A percentile compares a stretch with the other conserved stretches of the same genome.
Evolutionary conservation across 768 basidiomycete genomes (phyloP).

Genomic region (Russula olivacea): DNA sequence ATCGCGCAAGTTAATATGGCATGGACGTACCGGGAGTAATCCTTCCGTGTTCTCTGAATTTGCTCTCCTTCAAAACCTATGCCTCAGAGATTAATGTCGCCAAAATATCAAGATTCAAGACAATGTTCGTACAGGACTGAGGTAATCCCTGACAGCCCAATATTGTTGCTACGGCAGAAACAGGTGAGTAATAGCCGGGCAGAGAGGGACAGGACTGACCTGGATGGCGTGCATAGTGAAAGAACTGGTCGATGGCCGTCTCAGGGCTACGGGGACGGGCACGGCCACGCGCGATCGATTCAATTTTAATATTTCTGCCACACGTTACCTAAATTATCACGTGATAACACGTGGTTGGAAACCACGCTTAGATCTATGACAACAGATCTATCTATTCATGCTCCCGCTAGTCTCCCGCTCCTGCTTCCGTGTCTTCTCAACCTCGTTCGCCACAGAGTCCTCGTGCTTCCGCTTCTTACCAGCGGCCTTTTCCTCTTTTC

Average conservation of each 20-base stretch:
- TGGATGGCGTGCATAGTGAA: conserved; percentile 46
- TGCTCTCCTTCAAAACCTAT: conserved; percentile 94
- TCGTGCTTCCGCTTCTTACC: background rate
- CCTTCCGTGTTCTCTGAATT: conserved; percentile 97
- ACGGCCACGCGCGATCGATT: conserved; percentile 27
- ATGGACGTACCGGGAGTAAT: conserved; percentile 77
- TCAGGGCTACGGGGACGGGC: conserved; percentile 17
- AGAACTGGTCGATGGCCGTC: conserved; percentile 6
- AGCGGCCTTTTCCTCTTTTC: background rate
- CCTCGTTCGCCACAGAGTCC: background rate
- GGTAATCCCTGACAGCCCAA: conserved; percentile 91
- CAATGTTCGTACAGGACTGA: conserved; percentile 64
- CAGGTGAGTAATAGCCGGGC: background rate
- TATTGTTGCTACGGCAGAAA: conserved; percentile 62
- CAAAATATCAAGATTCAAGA: conserved; percentile 28
- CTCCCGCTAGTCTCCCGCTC: too few species aligned
- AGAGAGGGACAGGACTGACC: conserved; percentile 27
- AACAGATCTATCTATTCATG: background rate
- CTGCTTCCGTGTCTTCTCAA: conserved; percentile 16
- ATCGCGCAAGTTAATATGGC: conserved; percentile 14
- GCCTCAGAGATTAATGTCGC: conserved; percentile 29
- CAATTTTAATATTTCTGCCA: conserved; percentile 19
- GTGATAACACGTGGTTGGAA: background rate
- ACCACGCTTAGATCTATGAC: background rate
- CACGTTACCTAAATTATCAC: conserved; percentile 12